Evolutionary conservation across 78 protist genomes (phyloP).

Genomic region (Polysphondylium violaceum): DNA sequence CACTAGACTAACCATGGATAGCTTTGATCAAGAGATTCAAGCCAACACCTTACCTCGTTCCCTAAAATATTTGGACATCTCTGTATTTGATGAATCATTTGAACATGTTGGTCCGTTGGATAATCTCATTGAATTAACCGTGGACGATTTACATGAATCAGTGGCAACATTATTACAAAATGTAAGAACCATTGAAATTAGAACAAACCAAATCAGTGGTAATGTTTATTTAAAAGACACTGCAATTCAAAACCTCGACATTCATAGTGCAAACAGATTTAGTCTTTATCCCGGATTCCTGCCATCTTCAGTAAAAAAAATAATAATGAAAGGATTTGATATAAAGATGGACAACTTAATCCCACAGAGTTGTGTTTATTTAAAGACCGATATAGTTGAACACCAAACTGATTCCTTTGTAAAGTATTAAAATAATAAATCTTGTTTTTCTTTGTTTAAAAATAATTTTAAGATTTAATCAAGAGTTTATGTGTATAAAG

Average conservation of each 20-base stretch:
- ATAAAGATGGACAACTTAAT: too few relatives aligned
- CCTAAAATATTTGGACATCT: background rate
- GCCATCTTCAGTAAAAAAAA: too few relatives aligned
- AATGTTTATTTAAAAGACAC: background rate
- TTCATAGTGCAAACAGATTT: too few relatives aligned
- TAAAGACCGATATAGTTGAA: too few relatives aligned
- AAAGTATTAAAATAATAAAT: too few relatives aligned
- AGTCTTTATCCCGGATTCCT: too few relatives aligned
- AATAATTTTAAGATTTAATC: too few relatives aligned
- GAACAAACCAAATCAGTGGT: background rate
- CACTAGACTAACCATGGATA: background rate
- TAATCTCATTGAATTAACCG: background rate
- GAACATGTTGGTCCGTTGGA: background rate
- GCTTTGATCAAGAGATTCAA: background rate
- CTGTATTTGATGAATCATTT: background rate
- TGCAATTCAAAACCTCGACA: background rate
- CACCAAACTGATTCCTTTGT: too few relatives aligned
- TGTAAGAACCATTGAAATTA: background rate
- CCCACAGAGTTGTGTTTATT: too few relatives aligned
- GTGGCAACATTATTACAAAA: background rate
- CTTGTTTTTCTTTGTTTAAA: too few relatives aligned
- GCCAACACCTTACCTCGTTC: background rate
- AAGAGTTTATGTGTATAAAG: too few relatives aligned
- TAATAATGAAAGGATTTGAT: too few relatives aligned
- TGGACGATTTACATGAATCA: background rate